Base-by-base conservation (phyloP, 108 stramenopile species). In the Parietichytrium sp. region DNA sequence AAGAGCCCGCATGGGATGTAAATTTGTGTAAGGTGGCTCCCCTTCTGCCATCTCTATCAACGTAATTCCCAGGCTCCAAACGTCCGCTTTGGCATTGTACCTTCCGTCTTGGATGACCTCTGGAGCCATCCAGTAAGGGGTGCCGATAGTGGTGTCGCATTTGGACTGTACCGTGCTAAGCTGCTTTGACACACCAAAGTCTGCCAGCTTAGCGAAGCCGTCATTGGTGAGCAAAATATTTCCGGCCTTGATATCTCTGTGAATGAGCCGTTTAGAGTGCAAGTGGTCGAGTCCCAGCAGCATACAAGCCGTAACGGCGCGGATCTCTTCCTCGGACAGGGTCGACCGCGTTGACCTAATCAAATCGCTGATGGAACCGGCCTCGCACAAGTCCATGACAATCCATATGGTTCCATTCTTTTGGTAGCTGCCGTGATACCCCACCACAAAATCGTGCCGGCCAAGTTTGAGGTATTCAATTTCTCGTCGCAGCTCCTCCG, bases 101-200 rank as follows among this genome's bases (percentile, higher is more conserved):
- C 36, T 16, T 38, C 85, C 84, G 48, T 52, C 54, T 20, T 72
- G 61, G 51, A 91, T 87, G 29, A 91, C 94, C 78, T 96, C 97
- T 3, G 97, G 97, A 1, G 97, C 97, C 95, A 99, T 99, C 97
- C 97, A 99, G 89, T 95, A 98, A 3, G 98, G 98, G 54, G 94
- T 94, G 20, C 98, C 98, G 12, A 98, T 97, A 31, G 96, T 94
- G 18, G 97, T 97, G 83, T 95, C 95, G 38, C 96, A 90, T 83
- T 98, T 97, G 82, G 94, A 96, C 20, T 95, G 77, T 15, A 95
- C 96, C 83, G 96, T 93, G 13, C 91, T 95, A 80, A 86, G 82
- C 83, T 87, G 81, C 83, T 88, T 88, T 6, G 85, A 85, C 18
- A 85, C 85, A 48, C 89, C 89, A 42, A 90, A 90, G 51, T 89